Evolutionary conservation across 805 yeast genomes (phyloP), one percentile per base, ranked within the genome.

Genomic region (Barnettozyma wickerhamii): DNA sequence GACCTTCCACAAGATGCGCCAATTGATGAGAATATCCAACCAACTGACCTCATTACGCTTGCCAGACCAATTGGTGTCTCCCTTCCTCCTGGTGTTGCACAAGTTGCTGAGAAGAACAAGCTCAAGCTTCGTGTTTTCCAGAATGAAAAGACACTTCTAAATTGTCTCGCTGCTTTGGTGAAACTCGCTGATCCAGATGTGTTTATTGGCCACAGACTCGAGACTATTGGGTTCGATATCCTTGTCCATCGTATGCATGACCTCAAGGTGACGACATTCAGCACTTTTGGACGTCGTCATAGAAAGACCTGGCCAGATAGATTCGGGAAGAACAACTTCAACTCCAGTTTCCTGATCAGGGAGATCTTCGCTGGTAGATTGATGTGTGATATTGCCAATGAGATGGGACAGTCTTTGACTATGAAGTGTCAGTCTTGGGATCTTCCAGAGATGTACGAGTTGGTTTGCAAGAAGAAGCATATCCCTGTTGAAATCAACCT

Each of bases 371-470:
- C 89, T 29, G 99, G 99, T 28, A 74, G 99, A 52, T 71, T 93
- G 41, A 55, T 91, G 34, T 87, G 96, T 72, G 99, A 93, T 63
- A 79, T 93, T 56, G 88, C 91, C 38, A 93, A 93, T 62, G 96
- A 88, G 55, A 76, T 90, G 79, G 99, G 98, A 36, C 93, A 84
- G 59, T 90, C 97, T 0, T 68, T 91, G 47, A 88, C 96, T 4
- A 69, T 83, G 5, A 88, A 89, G 59, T 93, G 98, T 65, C 95
- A 88, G 61, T 84, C 91, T 14, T 93, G 96, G 96, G 95, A 87
- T 44, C 69, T 93, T 42, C 71, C 84, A 12, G 99, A 93, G 62
- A 93, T 93, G 98, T 83, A 79, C 52, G 81, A 78, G 23, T 75
- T 86, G 37, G 84, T 86, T 14, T 81, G 96, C 52, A 78, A 75